A percentile compares a stretch with the other conserved stretches of the same genome.
phyloP scores from a whole-genome alignment of 495 filamentous ascomycete genomes.

The Trichocladium uniseriatum region DNA sequence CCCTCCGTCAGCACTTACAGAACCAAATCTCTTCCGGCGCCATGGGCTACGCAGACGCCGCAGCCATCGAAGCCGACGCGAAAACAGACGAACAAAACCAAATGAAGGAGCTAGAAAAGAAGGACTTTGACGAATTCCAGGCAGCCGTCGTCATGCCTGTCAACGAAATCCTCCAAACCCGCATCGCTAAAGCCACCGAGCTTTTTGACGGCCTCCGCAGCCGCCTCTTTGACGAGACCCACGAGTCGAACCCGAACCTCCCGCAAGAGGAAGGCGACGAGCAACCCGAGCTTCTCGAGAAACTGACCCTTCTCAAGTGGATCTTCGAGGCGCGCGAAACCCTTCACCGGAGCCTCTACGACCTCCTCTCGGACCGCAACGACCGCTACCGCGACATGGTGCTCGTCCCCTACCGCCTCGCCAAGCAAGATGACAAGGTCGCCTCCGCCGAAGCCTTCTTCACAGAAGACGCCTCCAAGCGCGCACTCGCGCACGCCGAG shows the following conservation, averaged over 20 bases:
- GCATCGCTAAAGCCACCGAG: conserved; percentile 52
- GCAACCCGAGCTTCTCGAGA: conserved; percentile 87
- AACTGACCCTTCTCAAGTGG: conserved; percentile 92
- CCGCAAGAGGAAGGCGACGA: conserved; percentile 93
- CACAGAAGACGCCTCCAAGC: conserved; percentile 59
- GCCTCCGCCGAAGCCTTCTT: conserved; percentile 74
- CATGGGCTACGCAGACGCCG: conserved; percentile 72
- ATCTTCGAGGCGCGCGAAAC: conserved; percentile 88
- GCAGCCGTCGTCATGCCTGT: conserved; percentile 65
- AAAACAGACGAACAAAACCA: conserved; percentile 54
- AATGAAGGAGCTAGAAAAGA: conserved; percentile 54
- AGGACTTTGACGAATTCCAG: conserved; percentile 70
- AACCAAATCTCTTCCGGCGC: conserved; percentile 62
- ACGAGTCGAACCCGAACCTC: conserved; percentile 61
- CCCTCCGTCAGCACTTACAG: conserved; percentile 53
- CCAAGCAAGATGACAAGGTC: conserved; percentile 53
- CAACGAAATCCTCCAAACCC: conserved; percentile 58
- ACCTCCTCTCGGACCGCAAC: conserved; percentile 73
- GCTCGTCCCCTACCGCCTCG: conserved; percentile 68
- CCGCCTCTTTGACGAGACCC: conserved; percentile 64
- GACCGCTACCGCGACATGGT: conserved; percentile 76
- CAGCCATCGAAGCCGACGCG: conserved; percentile 57
- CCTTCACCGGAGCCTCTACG: conserved; percentile 73
- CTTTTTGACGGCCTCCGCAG: conserved; percentile 63
- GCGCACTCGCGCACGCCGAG: conserved; percentile 54